Base-by-base conservation (phyloP, 1,139 yeast species). In the Yamadazyma spencermartinsiae region DNA sequence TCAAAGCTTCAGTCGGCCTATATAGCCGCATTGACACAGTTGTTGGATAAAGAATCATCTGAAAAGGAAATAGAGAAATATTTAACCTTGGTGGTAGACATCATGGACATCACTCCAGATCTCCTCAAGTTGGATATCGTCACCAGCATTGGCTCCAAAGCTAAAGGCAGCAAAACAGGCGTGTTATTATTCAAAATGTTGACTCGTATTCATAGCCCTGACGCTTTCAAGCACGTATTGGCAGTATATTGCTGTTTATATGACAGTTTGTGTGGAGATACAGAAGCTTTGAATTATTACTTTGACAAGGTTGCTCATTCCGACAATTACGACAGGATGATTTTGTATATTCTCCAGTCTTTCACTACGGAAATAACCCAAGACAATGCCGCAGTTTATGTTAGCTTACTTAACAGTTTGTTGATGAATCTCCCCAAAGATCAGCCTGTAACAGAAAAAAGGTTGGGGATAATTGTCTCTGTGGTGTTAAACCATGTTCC, bases 261-360 rank as follows among this genome's bases (percentile, higher is more conserved):
- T 26, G 17, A 14, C 28, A 28, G 21, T 32, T 15, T 13, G 10
- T 18, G 4, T 16, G 20, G n/a, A 5, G 25, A 42, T 33, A 24
- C 33, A 26, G 48, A 32, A 1, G 45, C 46, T 11, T 43, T 59
- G 19, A 15, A 33, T 3, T 27, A 29, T 2, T 60, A 42, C 38
- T 42, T 60, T 15, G 28, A 29, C 2, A 39, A 39, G 18, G 27
- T 50, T 3, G n/a, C 50, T 31, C n/a, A 6, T 8, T 8, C 24
- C n/a, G 25, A 19, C 9, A 6, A 7, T 9, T 16, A 15, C 2
- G 38, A 38, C 11, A 31, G 37, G 12, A 24, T 35, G 4, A 15
- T 34, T 16, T 17, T 34, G 10, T 38, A 18, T 23, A 19, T 43
- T 3, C 26, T 44, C 6, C 20, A 26, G 8, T 36, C 44, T 1